A percentile compares a stretch with the other conserved stretches of the same genome.
Evolutionary conservation across 768 basidiomycete species (phyloP).

Genomic region (Gyrodon lividus): DNA sequence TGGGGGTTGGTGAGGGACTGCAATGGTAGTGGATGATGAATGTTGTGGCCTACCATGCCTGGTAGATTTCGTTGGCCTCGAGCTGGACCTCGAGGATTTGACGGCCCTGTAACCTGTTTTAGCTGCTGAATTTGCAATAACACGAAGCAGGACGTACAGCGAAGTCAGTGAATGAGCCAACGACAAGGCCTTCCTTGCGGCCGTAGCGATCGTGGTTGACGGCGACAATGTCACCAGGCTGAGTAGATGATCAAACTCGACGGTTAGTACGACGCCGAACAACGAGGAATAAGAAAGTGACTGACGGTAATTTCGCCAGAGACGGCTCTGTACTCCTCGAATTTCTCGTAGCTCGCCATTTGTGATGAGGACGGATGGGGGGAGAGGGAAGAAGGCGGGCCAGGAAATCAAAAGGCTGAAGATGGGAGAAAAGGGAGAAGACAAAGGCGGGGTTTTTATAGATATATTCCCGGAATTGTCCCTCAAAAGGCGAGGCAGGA

Average conservation of each 20-base stretch:
- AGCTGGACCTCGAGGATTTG: conserved; percentile 83
- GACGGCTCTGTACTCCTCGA: conserved; percentile 28
- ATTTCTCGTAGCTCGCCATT: conserved; percentile 40
- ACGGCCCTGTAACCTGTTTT: conserved; percentile 54
- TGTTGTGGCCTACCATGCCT: conserved; percentile 52
- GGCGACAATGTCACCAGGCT: conserved; percentile 83
- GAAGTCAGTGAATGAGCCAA: conserved; percentile 72
- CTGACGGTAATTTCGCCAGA: conserved; percentile 39
- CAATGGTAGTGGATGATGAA: neutral
- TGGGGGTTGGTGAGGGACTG: conserved; percentile 5
- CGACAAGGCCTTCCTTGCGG: conserved; percentile 75
- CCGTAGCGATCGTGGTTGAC: conserved; percentile 64
- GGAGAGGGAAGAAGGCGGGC: conserved; percentile 14
- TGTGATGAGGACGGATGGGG: conserved; percentile 23
- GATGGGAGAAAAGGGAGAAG: conserved; percentile 23
- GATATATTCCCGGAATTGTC: conserved; percentile 37
- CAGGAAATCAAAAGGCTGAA: conserved; percentile 29
- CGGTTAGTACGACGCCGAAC: neutral
- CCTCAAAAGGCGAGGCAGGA: conserved; percentile 44
- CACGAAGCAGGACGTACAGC: conserved; percentile 44
- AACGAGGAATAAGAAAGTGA: neutral
- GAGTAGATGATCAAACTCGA: conserved; percentile 1
- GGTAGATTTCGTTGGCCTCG: conserved; percentile 64
- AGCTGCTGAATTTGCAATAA: neutral
- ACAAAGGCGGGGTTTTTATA: conserved; percentile 43